These are phyloP conservation scores for Ogataea corticis DNA, from an alignment of 805 yeast species.

Conservation along the genomic window DNA sequence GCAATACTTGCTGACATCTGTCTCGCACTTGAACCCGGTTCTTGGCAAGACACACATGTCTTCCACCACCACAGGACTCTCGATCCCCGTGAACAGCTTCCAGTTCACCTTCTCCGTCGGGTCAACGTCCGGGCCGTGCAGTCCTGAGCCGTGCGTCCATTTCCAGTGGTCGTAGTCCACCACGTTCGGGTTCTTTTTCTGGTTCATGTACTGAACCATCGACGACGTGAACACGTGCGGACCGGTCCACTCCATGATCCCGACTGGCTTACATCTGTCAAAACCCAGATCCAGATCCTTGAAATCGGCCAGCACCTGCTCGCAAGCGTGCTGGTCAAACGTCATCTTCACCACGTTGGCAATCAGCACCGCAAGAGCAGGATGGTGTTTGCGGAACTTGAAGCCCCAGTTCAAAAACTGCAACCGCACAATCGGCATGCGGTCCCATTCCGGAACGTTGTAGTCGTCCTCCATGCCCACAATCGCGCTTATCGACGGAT, in stretches of 20 bases:
- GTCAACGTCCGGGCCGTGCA: constrained; percentile 17
- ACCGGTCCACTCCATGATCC: constrained; percentile 52
- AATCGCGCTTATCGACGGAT: constrained; percentile 45
- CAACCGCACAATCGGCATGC: constrained; percentile 42
- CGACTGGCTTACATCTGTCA: constrained; percentile 39
- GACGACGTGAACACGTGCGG: constrained; percentile 52
- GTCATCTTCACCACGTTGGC: constrained; percentile 48
- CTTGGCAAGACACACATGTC: constrained; percentile 20
- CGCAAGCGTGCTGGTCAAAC: constrained; percentile 37
- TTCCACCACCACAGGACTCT: constrained; percentile 18
- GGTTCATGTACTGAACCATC: constrained; percentile 45
- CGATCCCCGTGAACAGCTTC: constrained; percentile 20
- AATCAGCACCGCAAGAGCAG: constrained; percentile 49
- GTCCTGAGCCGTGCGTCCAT: constrained; percentile 4
- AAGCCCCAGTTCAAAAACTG: constrained; percentile 56
- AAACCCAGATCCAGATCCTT: constrained; percentile 26
- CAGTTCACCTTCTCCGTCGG: constrained; percentile 15
- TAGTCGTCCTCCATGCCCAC: constrained; percentile 50
- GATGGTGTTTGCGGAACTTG: constrained; percentile 58
- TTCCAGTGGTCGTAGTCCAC: constrained; percentile 12
- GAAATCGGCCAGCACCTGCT: constrained; percentile 20
- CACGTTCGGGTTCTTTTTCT: constrained; percentile 5
- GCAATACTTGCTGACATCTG: constrained; percentile 28
- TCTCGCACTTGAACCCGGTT: constrained; percentile 16
- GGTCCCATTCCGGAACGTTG: constrained; percentile 45